These are phyloP conservation scores for Ramalina intermedia DNA, from an alignment of 495 filamentous ascomycete species.

Conservation along the genomic window DNA sequence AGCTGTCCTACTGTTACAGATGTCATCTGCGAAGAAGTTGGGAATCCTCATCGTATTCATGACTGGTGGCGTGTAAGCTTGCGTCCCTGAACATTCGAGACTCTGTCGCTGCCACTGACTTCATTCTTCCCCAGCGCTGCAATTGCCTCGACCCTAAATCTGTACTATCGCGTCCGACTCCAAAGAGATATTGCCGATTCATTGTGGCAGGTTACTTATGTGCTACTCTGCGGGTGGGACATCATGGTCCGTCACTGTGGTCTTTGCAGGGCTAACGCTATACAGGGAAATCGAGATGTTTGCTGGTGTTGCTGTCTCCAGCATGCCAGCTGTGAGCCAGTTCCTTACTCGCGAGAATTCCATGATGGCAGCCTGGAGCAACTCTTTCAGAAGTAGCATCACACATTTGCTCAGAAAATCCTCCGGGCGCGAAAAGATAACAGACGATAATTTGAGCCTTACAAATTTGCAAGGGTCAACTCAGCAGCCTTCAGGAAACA, in stretches of 20 bases:
- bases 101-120: background rate
- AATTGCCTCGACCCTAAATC: conserved; percentile 6
- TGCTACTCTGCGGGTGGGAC: conserved; percentile 2
- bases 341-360: conserved; percentile 7
- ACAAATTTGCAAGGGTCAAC: background rate
- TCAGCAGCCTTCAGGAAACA: background rate
- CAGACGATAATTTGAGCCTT: background rate
- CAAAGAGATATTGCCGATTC: background rate
- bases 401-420: background rate
- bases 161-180: conserved; percentile 5
- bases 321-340: conserved; percentile 8
- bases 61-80: conserved; percentile 8
- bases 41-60: conserved; percentile 6
- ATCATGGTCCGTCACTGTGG: background rate
- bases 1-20: conserved; percentile 4
- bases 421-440: background rate
- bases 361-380: background rate
- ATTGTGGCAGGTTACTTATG: background rate
- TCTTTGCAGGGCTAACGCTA: background rate
- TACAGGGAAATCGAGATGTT: conserved; percentile 10
- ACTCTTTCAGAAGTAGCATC: background rate
- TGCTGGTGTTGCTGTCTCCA: conserved; percentile 8
- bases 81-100: background rate
- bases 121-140: conserved; percentile 2
- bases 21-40: conserved; percentile 3